Percentiles rank a stretch among this genome's conserved stretches.
Conservation (phyloP, 176 grass and related monocot genomes). For the Oryza glaberrima region DNA sequence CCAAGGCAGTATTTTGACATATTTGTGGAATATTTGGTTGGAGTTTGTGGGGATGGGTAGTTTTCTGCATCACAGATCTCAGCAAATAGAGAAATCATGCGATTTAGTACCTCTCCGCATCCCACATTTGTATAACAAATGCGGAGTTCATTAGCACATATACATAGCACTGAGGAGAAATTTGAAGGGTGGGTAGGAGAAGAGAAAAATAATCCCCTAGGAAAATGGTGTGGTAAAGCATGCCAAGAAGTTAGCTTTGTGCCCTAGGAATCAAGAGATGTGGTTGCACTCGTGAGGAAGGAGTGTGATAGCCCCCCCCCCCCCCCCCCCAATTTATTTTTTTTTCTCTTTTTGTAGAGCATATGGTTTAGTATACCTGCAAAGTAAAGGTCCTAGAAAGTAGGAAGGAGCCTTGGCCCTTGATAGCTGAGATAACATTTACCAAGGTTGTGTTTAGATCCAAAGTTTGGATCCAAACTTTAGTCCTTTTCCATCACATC, state of each 20-base stretch:
- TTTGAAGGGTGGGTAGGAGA: conserved; percentile 4
- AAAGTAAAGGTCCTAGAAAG: conserved; percentile 17
- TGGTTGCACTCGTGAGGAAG: conserved; percentile 10
- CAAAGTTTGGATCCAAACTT: no score
- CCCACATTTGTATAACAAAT: not conserved
- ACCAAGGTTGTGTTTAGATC: no score
- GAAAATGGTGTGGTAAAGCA: not conserved
- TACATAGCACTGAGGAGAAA: not conserved
- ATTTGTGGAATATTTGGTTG: conserved; percentile 2
- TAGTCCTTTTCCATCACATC: no score
- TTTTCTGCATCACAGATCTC: conserved; percentile 30
- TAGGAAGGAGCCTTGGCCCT: conserved; percentile 15
- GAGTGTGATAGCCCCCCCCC: not conserved
- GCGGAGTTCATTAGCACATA: not conserved
- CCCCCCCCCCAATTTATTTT: no score
- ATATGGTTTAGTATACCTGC: conserved; percentile 4
- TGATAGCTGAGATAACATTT: conserved; percentile 11
- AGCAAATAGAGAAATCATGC: not conserved
- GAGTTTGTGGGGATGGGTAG: not conserved
- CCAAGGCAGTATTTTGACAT: not conserved
- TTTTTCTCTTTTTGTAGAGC: not conserved
- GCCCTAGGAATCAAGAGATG: not conserved
- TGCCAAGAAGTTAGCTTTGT: not conserved
- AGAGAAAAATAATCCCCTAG: not conserved
- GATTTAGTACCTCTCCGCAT: not conserved